Percentiles rank a stretch among this genome's conserved stretches.
Conservation (phyloP, 306 rosid species). For the Boehmeria nivea region DNA sequence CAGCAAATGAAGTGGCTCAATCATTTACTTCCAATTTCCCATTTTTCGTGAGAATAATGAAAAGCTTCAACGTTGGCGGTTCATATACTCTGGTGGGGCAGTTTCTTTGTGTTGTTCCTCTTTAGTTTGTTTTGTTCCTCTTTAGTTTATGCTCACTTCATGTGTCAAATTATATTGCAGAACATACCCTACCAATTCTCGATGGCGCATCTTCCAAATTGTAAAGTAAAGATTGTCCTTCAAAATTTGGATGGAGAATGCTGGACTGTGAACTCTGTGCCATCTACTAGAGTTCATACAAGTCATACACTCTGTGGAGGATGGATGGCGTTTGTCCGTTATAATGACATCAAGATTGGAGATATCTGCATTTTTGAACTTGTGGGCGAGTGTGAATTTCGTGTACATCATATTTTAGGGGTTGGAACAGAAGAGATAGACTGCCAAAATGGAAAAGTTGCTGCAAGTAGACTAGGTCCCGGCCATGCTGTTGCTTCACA, state of each 20-base stretch:
- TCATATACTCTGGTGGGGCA: conserved; percentile 83
- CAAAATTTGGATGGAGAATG: conserved; percentile 75
- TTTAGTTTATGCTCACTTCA: background rate
- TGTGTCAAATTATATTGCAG: conserved; percentile 38
- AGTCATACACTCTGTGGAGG: conserved; percentile 97
- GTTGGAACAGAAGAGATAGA: conserved; percentile 48
- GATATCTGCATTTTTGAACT: conserved; percentile 89
- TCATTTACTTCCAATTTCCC: conserved; percentile 69
- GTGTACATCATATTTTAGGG: conserved; percentile 49
- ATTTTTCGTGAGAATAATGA: conserved; percentile 79
- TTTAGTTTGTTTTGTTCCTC: conserved; percentile 7
- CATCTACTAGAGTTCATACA: conserved; percentile 81
- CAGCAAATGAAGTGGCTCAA: conserved; percentile 59
- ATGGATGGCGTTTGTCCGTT: conserved; percentile 94
- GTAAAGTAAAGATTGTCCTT: conserved; percentile 74
- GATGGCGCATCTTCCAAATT: conserved; percentile 81
- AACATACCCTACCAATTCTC: conserved; percentile 84
- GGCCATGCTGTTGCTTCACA: conserved; percentile 44
- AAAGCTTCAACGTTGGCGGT: conserved; percentile 83
- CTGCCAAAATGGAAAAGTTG: conserved; percentile 48
- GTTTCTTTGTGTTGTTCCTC: conserved; percentile 17
- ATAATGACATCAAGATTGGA: conserved; percentile 66
- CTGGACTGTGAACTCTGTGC: conserved; percentile 93
- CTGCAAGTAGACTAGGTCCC: conserved; percentile 31
- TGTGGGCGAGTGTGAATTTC: conserved; percentile 70